Percentiles rank a stretch among this genome's conserved stretches.
phyloP scores from a whole-genome alignment of 805 yeast species.

The Yarrowia osloensis region DNA sequence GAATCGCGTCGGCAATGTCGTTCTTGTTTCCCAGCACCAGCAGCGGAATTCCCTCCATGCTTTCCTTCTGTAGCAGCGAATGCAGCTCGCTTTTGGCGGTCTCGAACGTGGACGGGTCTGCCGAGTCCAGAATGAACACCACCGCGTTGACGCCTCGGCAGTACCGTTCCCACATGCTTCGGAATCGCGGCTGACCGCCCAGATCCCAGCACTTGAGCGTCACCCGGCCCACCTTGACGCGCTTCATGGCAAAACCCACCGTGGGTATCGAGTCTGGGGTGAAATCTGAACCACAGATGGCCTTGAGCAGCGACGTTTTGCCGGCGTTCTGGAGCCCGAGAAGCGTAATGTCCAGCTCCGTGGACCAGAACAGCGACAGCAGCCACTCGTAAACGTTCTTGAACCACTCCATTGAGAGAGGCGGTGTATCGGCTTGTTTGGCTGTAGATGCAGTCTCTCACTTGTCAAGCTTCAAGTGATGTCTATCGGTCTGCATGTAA shows the following conservation, averaged over 20 bases:
- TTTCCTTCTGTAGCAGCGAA: slow-evolving; percentile 39
- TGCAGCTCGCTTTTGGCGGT: slow-evolving; percentile 43
- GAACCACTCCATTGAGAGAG: slow-evolving; percentile 29
- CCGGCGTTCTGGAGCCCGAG: slow-evolving; percentile 47
- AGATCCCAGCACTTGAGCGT: slow-evolving; percentile 47
- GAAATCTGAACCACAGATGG: slow-evolving; percentile 42
- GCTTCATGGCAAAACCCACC: slow-evolving; percentile 46
- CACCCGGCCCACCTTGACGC: slow-evolving; percentile 42
- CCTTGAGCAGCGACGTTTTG: slow-evolving; percentile 43
- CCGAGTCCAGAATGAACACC: slow-evolving; percentile 44
- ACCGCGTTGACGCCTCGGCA: slow-evolving; percentile 45
- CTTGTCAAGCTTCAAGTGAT: not conserved
- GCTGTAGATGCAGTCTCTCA: too few relatives aligned
- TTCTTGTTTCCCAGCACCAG: slow-evolving; percentile 45
- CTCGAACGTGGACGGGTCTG: slow-evolving; percentile 41
- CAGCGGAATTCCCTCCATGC: slow-evolving; percentile 43
- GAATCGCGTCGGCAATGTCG: slow-evolving; percentile 40
- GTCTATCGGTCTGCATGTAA: not conserved
- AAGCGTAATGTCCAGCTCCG: slow-evolving; percentile 43
- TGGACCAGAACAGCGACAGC: slow-evolving; percentile 42
- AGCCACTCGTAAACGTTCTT: slow-evolving; percentile 39
- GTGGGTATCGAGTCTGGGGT: slow-evolving; percentile 45
- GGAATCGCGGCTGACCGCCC: slow-evolving; percentile 46
- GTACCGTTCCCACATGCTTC: slow-evolving; percentile 47
- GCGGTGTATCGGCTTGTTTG: too few relatives aligned